These are phyloP conservation scores for Cucumis cinereus DNA, from an alignment of 306 rosid genomes.

Conservation along the genomic window DNA sequence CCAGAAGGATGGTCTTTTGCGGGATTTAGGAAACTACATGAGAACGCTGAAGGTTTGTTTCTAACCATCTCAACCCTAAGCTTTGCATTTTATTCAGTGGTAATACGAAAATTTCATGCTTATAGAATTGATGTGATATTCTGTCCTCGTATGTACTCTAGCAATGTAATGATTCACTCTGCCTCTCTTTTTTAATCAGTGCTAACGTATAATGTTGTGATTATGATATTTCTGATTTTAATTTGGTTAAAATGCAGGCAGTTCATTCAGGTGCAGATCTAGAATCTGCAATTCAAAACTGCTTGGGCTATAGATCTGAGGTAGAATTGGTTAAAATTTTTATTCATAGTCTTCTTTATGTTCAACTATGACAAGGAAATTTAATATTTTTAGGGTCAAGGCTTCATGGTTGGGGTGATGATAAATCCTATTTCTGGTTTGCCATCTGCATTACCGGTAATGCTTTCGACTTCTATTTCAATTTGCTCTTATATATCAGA, in stretches of 20 bases:
- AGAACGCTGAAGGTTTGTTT: constrained; percentile 84
- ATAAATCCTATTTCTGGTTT: constrained; percentile 82
- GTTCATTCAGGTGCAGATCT: constrained; percentile 99
- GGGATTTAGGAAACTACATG: constrained; percentile 75
- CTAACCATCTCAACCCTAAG: constrained; percentile 8
- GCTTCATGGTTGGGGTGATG: constrained; percentile 98
- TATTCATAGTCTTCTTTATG: constrained; percentile 4
- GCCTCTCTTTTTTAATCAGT: background rate
- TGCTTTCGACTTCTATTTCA: constrained; percentile 13
- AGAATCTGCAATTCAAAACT: constrained; percentile 73
- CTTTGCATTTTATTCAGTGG: background rate
- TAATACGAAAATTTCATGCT: background rate
- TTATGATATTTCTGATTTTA: background rate
- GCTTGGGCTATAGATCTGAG: constrained; percentile 84
- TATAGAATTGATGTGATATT: background rate
- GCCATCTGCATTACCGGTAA: constrained; percentile 82
- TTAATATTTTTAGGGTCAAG: constrained; percentile 71
- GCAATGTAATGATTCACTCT: background rate
- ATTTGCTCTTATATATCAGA: background rate
- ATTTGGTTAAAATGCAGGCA: constrained; percentile 42
- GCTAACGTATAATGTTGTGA: background rate
- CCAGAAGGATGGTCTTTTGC: constrained; percentile 76
- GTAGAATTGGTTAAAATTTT: constrained; percentile 28
- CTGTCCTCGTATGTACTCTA: background rate
- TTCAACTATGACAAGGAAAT: constrained; percentile 13